These are phyloP conservation scores for Boletus tomentosulus DNA, from an alignment of 768 basidiomycete species.

Conservation along the genomic window DNA sequence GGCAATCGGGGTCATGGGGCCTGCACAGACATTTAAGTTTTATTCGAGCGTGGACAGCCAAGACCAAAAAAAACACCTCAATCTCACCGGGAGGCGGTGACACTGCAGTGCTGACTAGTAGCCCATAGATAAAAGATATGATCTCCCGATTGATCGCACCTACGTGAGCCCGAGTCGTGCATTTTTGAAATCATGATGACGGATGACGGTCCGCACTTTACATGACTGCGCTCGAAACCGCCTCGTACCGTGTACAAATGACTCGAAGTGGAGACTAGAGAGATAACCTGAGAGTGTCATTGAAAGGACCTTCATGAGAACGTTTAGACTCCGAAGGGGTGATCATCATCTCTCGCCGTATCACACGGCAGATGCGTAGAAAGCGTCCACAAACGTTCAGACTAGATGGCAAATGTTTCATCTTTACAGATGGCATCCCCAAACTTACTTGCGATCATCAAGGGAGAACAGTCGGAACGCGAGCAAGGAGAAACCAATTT, in stretches of 20 bases:
- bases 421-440: background rate
- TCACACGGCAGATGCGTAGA: background rate
- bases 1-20: background rate
- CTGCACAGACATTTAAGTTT: conserved; percentile 1
- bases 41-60: conserved; percentile 5
- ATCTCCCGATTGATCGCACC: conserved; percentile 1
- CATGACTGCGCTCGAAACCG: background rate
- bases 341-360: background rate
- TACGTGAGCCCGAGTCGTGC: background rate
- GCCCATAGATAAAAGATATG: conserved; percentile 10
- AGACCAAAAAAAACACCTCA: conserved; percentile 6
- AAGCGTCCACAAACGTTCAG: background rate
- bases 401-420: background rate
- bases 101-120: conserved; percentile 2
- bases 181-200: background rate
- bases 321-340: background rate
- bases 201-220: background rate
- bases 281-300: background rate
- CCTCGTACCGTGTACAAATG: background rate
- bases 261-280: background rate
- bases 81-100: conserved; percentile 7
- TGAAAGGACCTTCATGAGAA: background rate
- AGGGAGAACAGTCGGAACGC: conserved; percentile 5
- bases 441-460: conserved; percentile 13
- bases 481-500: background rate